Evolutionary conservation across 2,329 filamentous ascomycete species (phyloP).

Genomic region (Cladorrhinum sp.): DNA sequence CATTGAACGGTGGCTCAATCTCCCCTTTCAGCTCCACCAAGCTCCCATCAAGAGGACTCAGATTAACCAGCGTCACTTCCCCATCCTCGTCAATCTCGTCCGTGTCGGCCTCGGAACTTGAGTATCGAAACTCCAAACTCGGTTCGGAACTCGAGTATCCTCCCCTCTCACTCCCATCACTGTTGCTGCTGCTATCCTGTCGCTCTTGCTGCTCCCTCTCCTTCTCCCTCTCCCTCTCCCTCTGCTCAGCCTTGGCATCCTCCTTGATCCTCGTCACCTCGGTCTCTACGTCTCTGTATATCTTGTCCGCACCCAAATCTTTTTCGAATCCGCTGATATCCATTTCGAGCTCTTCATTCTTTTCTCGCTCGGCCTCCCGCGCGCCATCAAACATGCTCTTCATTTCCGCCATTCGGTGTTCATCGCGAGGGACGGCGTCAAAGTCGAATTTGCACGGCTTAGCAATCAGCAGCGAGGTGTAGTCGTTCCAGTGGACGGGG

Average conservation of each 20-base stretch:
- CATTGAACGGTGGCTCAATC: neutral
- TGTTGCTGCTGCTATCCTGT: too few species aligned
- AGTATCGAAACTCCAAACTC: constrained; percentile 1
- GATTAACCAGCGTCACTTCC: constrained; percentile 8
- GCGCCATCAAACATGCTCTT: constrained; percentile 32
- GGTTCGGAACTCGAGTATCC: neutral
- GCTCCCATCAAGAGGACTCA: neutral
- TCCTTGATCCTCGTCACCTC: neutral
- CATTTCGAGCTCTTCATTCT: constrained; percentile 12
- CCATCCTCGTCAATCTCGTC: constrained; percentile 16
- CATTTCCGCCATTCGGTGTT: constrained; percentile 26
- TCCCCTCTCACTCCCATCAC: neutral
- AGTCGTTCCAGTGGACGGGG: constrained; percentile 44
- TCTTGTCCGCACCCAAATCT: constrained; percentile 11
- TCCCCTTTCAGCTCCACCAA: neutral
- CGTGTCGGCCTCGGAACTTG: constrained; percentile 5
- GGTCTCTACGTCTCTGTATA: neutral
- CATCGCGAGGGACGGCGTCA: constrained; percentile 33
- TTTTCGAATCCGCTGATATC: constrained; percentile 12
- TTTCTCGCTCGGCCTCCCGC: constrained; percentile 14
- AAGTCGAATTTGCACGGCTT: constrained; percentile 42
- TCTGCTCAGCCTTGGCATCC: too few species aligned
- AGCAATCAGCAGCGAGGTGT: constrained; percentile 43
- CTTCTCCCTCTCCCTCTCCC: constrained; percentile 5
- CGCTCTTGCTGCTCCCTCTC: neutral